Evolutionary conservation across 2,329 filamentous ascomycete genomes (phyloP).

Genomic region (Aspergillus pseudoterreus): DNA sequence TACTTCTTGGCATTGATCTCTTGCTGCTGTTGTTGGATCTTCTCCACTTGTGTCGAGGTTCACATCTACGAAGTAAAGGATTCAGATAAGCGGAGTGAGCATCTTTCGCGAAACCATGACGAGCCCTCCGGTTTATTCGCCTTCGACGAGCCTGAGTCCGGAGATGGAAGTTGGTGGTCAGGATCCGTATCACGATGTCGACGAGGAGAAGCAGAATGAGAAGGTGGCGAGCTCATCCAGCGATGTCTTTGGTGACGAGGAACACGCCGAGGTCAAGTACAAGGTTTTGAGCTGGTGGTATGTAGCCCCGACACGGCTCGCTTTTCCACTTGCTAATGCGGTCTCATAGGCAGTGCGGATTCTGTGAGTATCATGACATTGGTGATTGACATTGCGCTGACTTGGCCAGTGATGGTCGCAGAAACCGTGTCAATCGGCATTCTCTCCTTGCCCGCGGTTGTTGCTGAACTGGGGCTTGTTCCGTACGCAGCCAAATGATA

Average conservation of each 20-base stretch:
- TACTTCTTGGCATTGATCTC: background rate
- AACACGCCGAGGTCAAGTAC: constrained; percentile 43
- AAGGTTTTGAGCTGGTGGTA: constrained; percentile 45
- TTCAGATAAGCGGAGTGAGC: background rate
- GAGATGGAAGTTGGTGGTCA: background rate
- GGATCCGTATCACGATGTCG: constrained; percentile 1
- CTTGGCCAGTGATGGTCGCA: constrained; percentile 48
- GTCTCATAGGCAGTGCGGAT: constrained; percentile 32
- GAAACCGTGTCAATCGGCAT: constrained; percentile 56
- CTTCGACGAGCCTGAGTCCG: background rate
- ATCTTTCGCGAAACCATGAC: background rate
- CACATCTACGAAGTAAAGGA: background rate
- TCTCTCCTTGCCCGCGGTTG: constrained; percentile 50
- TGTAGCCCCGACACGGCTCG: background rate
- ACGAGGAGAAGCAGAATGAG: constrained; percentile 13
- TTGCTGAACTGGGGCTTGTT: constrained; percentile 50
- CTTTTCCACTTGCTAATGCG: background rate
- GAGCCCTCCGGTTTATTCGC: background rate
- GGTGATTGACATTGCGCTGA: constrained; percentile 1
- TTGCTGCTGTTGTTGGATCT: no score
- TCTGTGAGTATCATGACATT: constrained; percentile 24
- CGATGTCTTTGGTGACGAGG: constrained; percentile 34
- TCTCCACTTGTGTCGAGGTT: background rate
- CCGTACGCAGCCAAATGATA: constrained; percentile 29
- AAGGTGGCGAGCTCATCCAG: constrained; percentile 5